These are phyloP conservation scores for Apophysomyces elegans DNA, from an alignment of 371 early-diverging fungal species.

Conservation along the genomic window DNA sequence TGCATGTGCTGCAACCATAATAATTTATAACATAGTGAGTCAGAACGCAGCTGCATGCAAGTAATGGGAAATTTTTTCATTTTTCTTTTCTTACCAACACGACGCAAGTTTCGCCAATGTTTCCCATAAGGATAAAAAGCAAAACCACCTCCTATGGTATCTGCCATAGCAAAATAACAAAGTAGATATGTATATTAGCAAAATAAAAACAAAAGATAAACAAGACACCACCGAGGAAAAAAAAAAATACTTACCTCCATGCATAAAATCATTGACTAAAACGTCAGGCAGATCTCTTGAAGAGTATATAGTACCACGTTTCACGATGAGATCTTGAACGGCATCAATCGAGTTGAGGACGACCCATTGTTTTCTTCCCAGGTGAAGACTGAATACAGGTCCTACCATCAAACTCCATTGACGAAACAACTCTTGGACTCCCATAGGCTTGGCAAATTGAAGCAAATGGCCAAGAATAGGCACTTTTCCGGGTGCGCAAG, in stretches of 20 bases:
- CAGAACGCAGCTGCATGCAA: not conserved
- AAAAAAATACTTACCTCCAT: slow-evolving; percentile 32
- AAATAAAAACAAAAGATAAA: not conserved
- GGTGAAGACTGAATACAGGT: slow-evolving; percentile 44
- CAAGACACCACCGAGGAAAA: not conserved
- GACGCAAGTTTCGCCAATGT: slow-evolving; percentile 45
- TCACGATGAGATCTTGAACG: slow-evolving; percentile 44
- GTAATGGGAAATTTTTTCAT: not conserved
- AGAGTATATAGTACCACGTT: slow-evolving; percentile 44
- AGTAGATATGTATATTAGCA: slow-evolving; percentile 19
- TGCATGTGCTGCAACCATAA: slow-evolving; percentile 32
- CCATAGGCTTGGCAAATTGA: slow-evolving; percentile 26
- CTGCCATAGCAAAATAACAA: no score
- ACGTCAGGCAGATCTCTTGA: slow-evolving; percentile 46
- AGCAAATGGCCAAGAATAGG: slow-evolving; percentile 48
- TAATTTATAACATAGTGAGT: not conserved
- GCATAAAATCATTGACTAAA: slow-evolving; percentile 38
- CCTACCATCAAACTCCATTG: slow-evolving; percentile 44
- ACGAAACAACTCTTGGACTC: slow-evolving; percentile 38
- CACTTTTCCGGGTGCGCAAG: slow-evolving; percentile 39
- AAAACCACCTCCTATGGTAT: slow-evolving; percentile 46
- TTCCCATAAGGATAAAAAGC: slow-evolving; percentile 51
- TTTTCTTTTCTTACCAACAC: slow-evolving; percentile 47
- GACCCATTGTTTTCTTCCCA: slow-evolving; percentile 48
- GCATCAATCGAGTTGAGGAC: slow-evolving; percentile 40